Evolutionary conservation across 192 early-diverging fungal species (phyloP).

Genomic region (Funneliformis geosporum): DNA sequence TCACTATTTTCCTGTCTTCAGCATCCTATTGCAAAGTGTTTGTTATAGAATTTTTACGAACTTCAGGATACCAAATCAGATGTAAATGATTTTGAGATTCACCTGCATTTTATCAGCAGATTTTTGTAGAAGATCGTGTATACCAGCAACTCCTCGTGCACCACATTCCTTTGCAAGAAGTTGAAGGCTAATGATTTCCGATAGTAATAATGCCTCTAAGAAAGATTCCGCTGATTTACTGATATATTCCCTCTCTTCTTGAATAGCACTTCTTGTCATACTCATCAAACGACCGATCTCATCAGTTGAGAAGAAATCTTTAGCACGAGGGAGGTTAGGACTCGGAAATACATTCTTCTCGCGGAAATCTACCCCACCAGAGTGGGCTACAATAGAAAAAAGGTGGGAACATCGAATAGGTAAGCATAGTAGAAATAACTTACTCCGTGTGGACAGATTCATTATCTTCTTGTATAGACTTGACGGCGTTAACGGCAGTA

Average conservation of each 20-base stretch:
- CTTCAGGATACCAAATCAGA: too few relatives aligned
- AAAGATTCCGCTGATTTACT: constrained; percentile 27
- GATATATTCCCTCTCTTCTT: neutral
- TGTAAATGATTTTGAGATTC: constrained; percentile 1
- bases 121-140: constrained; percentile 21
- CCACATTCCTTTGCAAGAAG: constrained; percentile 26
- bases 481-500: constrained; percentile 21
- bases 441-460: constrained; percentile 20
- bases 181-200: constrained; percentile 23
- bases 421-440: constrained; percentile 6
- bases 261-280: neutral
- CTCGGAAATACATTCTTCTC: constrained; percentile 18
- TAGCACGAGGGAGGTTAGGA: constrained; percentile 20
- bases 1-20: too few relatives aligned
- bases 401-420: neutral
- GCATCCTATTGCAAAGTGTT: too few relatives aligned
- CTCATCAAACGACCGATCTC: neutral
- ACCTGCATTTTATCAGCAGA: constrained; percentile 6
- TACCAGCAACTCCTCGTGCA: constrained; percentile 21
- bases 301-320: constrained; percentile 8
- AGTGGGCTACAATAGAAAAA: constrained; percentile 24
- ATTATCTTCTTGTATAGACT: constrained; percentile 20
- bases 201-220: constrained; percentile 26
- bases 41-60: too few relatives aligned
- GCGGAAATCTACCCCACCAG: constrained; percentile 27